phyloP scores from a whole-genome alignment of 805 yeast species.

The Sugiyamaella smithiae region DNA sequence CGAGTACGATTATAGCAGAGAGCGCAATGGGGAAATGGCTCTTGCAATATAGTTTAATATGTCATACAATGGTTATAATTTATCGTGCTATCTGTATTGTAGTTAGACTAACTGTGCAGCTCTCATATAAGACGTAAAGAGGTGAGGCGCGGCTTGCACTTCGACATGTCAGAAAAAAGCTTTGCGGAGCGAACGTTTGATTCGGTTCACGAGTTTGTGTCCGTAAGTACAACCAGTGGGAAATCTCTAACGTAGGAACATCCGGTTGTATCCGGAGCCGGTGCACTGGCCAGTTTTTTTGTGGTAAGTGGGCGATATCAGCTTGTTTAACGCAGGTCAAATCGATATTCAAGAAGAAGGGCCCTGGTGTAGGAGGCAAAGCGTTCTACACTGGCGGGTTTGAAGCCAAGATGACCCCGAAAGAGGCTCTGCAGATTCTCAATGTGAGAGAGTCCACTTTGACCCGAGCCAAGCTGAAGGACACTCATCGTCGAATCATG shows the following conservation, averaged over 20 bases:
- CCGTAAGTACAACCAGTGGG: constrained; percentile 14
- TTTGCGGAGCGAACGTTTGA: constrained; percentile 21
- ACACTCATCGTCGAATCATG: constrained; percentile 74
- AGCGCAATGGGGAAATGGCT: no score
- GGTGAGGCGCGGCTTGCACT: constrained; percentile 1
- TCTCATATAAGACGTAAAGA: background rate
- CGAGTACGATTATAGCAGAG: no score
- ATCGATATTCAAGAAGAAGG: constrained; percentile 36
- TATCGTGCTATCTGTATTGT: no score
- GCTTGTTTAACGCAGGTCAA: constrained; percentile 12
- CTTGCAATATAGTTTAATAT: no score
- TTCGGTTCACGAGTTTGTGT: constrained; percentile 15
- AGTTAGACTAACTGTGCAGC: no score
- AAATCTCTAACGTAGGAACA: constrained; percentile 43
- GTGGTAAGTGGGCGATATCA: constrained; percentile 13
- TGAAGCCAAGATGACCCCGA: constrained; percentile 84
- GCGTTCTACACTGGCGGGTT: constrained; percentile 84
- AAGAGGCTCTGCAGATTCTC: constrained; percentile 83
- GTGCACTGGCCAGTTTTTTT: constrained; percentile 54
- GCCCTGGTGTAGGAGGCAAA: constrained; percentile 64
- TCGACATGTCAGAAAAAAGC: constrained; percentile 9
- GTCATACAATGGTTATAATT: no score
- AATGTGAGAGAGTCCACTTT: constrained; percentile 49
- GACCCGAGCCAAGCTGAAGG: constrained; percentile 48
- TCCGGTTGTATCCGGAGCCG: constrained; percentile 70